These are phyloP conservation scores for Globisporangium cederbergense DNA, from an alignment of 352 stramenopile genomes.

Conservation along the genomic window DNA sequence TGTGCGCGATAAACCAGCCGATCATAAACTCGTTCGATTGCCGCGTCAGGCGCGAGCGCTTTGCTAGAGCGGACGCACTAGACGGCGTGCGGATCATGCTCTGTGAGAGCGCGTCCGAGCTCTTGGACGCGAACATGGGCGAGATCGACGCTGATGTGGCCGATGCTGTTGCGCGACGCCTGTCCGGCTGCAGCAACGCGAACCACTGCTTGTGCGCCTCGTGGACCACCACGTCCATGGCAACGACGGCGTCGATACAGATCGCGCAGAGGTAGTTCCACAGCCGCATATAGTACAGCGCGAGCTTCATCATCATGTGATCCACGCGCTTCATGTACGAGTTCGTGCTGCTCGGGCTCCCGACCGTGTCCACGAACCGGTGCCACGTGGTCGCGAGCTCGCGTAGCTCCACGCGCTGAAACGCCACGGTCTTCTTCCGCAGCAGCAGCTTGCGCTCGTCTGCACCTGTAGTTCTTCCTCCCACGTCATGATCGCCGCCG, in stretches of 20 bases:
- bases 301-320: slow-evolving; percentile 51
- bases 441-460: slow-evolving; percentile 25
- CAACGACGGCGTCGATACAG: slow-evolving; percentile 39
- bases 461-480: neutral
- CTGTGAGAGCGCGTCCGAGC: slow-evolving; percentile 33
- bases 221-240: slow-evolving; percentile 28
- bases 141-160: slow-evolving; percentile 21
- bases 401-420: slow-evolving; percentile 35
- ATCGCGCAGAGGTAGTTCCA: slow-evolving; percentile 45
- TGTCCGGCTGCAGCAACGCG: slow-evolving; percentile 25
- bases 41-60: slow-evolving; percentile 57
- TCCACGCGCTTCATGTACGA: slow-evolving; percentile 29
- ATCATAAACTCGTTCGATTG: slow-evolving; percentile 84
- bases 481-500: neutral
- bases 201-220: slow-evolving; percentile 19
- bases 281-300: slow-evolving; percentile 49
- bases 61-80: slow-evolving; percentile 18
- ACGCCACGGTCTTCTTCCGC: slow-evolving; percentile 29
- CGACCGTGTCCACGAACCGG: slow-evolving; percentile 24
- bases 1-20: slow-evolving; percentile 85
- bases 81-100: slow-evolving; percentile 26
- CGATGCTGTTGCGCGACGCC: neutral
- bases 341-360: slow-evolving; percentile 1
- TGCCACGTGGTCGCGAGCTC: slow-evolving; percentile 27
- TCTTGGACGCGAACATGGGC: slow-evolving; percentile 32